Evolutionary conservation across 371 early-diverging fungal genomes (phyloP).

Genomic region (Hamiltosporidium magnivora): DNA sequence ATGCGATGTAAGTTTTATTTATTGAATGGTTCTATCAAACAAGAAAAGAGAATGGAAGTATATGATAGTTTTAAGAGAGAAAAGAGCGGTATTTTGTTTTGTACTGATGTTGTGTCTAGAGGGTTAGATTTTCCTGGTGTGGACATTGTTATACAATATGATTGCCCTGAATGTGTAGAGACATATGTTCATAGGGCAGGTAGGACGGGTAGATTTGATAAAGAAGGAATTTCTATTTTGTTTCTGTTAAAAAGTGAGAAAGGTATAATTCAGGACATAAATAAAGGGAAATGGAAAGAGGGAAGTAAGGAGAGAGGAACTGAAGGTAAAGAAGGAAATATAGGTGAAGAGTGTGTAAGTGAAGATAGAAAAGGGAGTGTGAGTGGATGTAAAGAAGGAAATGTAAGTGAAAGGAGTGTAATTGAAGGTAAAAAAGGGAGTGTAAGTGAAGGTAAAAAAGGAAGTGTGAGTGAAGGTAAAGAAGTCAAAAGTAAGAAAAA

Average conservation of each 20-base stretch:
- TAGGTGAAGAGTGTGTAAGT: background rate
- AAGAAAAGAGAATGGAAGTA: constrained; percentile 78
- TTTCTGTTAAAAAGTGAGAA: constrained; percentile 73
- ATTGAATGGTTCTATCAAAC: constrained; percentile 74
- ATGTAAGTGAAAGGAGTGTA: too few species aligned
- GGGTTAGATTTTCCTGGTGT: constrained; percentile 87
- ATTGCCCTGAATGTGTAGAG: constrained; percentile 75
- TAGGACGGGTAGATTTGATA: constrained; percentile 79
- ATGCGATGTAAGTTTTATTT: background rate
- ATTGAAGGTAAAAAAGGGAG: too few species aligned
- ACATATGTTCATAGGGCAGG: constrained; percentile 94
- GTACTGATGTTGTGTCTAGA: constrained; percentile 91
- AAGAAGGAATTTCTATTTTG: constrained; percentile 66
- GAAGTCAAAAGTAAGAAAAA: background rate
- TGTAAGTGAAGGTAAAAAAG: too few species aligned
- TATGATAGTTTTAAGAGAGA: constrained; percentile 87
- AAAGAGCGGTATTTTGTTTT: constrained; percentile 66
- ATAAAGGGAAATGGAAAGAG: too few species aligned
- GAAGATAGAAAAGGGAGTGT: background rate
- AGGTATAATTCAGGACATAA: constrained; percentile 59
- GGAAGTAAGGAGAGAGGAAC: too few species aligned
- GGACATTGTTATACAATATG: constrained; percentile 78
- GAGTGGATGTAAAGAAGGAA: background rate
- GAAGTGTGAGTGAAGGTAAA: background rate
- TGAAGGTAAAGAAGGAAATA: too few species aligned